phyloP scores from a whole-genome alignment of 2,329 filamentous ascomycete species.

The Aurifilum marmelostoma region DNA sequence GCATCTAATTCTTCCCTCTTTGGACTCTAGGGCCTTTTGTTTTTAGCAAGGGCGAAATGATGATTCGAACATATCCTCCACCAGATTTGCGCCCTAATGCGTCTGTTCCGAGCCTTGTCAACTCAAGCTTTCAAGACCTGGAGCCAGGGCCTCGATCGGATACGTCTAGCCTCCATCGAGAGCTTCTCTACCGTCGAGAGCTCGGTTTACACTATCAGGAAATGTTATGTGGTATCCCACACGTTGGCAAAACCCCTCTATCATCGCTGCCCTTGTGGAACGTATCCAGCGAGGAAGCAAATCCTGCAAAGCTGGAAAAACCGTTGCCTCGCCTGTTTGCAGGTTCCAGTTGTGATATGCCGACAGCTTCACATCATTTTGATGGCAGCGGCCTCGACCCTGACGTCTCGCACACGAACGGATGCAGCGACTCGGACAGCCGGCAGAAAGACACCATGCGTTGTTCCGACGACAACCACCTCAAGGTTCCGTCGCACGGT shows the following conservation, averaged over 20 bases:
- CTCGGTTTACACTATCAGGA: slow-evolving; percentile 44
- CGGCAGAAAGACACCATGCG: not conserved
- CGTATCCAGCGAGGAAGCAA: slow-evolving; percentile 41
- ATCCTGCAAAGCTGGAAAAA: slow-evolving; percentile 32
- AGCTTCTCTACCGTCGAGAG: slow-evolving; percentile 42
- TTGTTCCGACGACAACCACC: slow-evolving; percentile 3
- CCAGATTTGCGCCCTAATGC: slow-evolving; percentile 15
- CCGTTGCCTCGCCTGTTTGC: slow-evolving; percentile 43
- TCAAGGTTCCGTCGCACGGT: slow-evolving; percentile 11
- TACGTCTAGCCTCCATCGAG: slow-evolving; percentile 40
- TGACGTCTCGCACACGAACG: not conserved
- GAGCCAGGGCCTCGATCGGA: slow-evolving; percentile 37
- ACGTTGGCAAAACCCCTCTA: slow-evolving; percentile 36
- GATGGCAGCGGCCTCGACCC: slow-evolving; percentile 23
- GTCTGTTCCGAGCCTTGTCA: slow-evolving; percentile 8
- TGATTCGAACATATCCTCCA: not conserved
- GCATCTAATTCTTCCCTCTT: not conserved
- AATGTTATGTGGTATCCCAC: slow-evolving; percentile 44
- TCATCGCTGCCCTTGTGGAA: slow-evolving; percentile 39
- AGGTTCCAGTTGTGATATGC: slow-evolving; percentile 36
- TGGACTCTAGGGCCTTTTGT: slow-evolving; percentile 12
- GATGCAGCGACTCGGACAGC: slow-evolving; percentile 1
- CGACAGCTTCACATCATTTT: slow-evolving; percentile 32
- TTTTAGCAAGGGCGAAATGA: not conserved
- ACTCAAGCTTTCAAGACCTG: slow-evolving; percentile 21